Evolutionary conservation across 2,329 filamentous ascomycete species (phyloP).

Genomic region (Xylariaceae sp.): DNA sequence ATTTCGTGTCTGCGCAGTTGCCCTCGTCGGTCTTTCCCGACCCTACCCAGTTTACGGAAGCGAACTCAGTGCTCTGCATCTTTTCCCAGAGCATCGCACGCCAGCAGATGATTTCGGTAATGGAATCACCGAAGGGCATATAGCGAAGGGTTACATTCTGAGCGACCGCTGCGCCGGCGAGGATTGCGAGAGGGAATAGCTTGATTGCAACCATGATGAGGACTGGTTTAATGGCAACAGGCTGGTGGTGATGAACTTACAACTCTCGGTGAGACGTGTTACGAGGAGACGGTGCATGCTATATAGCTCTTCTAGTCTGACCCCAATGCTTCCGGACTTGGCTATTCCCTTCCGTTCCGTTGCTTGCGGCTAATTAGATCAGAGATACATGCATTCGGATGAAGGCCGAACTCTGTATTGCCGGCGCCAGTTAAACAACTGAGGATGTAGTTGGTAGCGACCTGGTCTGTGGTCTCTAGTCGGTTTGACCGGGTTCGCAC

Average conservation of each 20-base stretch:
- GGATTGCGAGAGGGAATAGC: slow-evolving; percentile 22
- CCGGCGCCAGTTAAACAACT: too few relatives aligned
- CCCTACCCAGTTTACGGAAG: slow-evolving; percentile 47
- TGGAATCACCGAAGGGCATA: slow-evolving; percentile 53
- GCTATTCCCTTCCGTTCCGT: neutral
- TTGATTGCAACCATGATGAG: slow-evolving; percentile 34
- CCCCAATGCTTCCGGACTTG: neutral
- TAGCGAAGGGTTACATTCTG: slow-evolving; percentile 40
- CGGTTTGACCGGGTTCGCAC: too few relatives aligned
- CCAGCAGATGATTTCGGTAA: slow-evolving; percentile 53
- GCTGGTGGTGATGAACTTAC: neutral
- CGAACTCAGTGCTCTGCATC: slow-evolving; percentile 47
- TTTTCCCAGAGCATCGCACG: slow-evolving; percentile 49
- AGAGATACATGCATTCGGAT: neutral
- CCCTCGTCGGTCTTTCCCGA: slow-evolving; percentile 40
- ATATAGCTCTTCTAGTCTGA: slow-evolving; percentile 2
- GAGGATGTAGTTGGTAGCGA: too few relatives aligned
- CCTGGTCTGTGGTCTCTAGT: too few relatives aligned
- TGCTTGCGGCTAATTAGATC: neutral
- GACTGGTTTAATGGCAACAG: neutral
- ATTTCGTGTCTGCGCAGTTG: slow-evolving; percentile 45
- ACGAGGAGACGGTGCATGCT: neutral
- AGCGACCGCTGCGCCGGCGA: slow-evolving; percentile 29
- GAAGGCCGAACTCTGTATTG: neutral
- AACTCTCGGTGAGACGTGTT: neutral